Base-by-base conservation (phyloP, 352 stramenopile genomes). In the Phytophthora vignae region DNA sequence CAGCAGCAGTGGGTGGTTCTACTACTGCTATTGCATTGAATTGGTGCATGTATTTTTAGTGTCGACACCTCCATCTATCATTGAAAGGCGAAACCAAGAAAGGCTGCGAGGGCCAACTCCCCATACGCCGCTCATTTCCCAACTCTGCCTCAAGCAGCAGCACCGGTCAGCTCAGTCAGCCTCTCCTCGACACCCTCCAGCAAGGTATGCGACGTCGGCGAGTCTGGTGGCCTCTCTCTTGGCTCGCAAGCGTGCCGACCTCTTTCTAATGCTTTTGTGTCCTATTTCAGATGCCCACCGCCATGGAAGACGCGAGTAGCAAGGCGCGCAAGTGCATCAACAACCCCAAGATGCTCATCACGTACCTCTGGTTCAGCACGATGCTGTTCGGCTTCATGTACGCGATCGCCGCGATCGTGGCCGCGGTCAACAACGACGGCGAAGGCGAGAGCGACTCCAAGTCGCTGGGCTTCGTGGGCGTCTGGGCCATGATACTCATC, bases 351-450 rank as follows among this genome's bases (percentile, higher is more conserved):
- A 73, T 93, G 60, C 73, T 93, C 17, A 92, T 95, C 81, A 95
- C 88, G 64, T 94, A 94, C 67, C 72, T 94, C 33, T 95, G 88
- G 88, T 93, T 95, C 77, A 86, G 77, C 63, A 94, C 87, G 19
- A 78, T 94, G 69, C 71, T 93, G 40, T 93, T 97, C 56, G 88
- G 88, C 33, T 90, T 96, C 60, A 93, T 95, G 79, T 96, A 95
- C 81, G 84, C 82, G 60, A 78, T 97, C 36, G 90, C 87, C 36
- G 90, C 90, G 19, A 95, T 95, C 60, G 90, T 94, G 31, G 86
- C 89, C 22, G 89, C 88, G n/a, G 73, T 91, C 55, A 92, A 93
- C 73, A 94, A 94, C 68, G 79, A 90, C 64, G 81, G 79, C 62
- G 72, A 78, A 68, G 76, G 79, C 42, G 75, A 87, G 46, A 85